Percentiles rank a stretch among this genome's conserved stretches.
Evolutionary conservation across 2,329 filamentous ascomycete species (phyloP).

Genomic region (Seiridium unicorne): DNA sequence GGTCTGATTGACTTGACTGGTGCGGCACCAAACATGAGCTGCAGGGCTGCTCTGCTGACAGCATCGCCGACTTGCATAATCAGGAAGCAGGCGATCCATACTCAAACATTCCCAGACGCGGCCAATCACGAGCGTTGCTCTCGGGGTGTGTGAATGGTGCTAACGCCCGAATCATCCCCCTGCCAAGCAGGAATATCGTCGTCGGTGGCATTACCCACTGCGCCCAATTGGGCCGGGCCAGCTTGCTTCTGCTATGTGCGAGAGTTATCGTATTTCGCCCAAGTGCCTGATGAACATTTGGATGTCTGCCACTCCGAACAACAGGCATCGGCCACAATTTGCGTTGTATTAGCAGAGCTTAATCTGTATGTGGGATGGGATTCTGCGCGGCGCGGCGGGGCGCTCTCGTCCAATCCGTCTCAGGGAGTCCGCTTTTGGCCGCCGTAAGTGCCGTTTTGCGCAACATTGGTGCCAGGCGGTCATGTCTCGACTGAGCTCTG

Average conservation of each 20-base stretch:
- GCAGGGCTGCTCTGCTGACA: not conserved
- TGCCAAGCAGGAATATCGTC: not conserved
- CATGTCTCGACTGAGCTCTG: not conserved
- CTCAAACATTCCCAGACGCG: not conserved
- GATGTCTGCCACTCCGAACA: too few species aligned
- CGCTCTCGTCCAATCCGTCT: not conserved
- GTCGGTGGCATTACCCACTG: not conserved
- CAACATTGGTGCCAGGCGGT: constrained; percentile 10
- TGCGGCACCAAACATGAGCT: not conserved
- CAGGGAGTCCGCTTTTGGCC: constrained; percentile 4
- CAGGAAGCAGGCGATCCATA: not conserved
- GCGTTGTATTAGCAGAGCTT: not conserved
- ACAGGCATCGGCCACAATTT: not conserved
- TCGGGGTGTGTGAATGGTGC: not conserved
- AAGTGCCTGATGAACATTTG: not conserved
- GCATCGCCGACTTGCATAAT: not conserved
- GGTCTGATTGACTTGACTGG: not conserved
- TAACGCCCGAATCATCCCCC: not conserved
- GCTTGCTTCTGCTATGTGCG: not conserved
- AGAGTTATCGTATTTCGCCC: not conserved
- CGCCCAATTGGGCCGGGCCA: not conserved
- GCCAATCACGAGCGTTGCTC: not conserved
- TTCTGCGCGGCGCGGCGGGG: constrained; percentile 1
- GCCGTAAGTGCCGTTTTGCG: constrained; percentile 9
- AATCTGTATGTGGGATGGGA: not conserved